Evolutionary conservation across 108 stramenopile genomes (phyloP), one percentile per base, ranked within the genome.

Genomic region (Cyclostephanos tholiformis): DNA sequence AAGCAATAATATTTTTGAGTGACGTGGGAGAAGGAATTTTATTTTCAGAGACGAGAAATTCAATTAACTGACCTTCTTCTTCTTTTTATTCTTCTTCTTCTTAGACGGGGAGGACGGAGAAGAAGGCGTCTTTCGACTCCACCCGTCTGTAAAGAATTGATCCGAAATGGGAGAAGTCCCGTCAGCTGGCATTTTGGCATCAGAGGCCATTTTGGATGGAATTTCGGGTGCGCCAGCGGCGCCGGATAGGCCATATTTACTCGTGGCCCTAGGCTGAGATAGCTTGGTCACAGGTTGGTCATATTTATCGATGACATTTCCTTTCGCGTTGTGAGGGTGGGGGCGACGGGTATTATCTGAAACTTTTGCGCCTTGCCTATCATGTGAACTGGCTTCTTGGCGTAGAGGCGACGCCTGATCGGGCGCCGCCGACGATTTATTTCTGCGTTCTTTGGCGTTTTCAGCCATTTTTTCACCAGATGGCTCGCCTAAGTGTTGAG

Each of bases 11-110:
- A 25, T 39, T 25, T 29, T 19, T 8, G 48, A 61, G 32, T 29
- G 48, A 49, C 26, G 46, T 48, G 55, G 10, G 13, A 36, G 20
- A 53, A 3, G 36, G 27, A 10, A 52, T 25, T 25, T 22, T 39
- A 6, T 32, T 16, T 19, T 20, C 46, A 46, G 52, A 7, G 25
- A 32, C 27, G 43, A 44, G 51, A 60, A 25, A 25, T 5, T 39
- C 6, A 39, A 46, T 3, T 0, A 64, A 65, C 75, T 48, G 3
- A 76, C 75, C 75, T 76, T 76, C 41, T 76, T 76, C 62, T 73
- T 73, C 35, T 69, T 76, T 29, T 76, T 76, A 50, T 64, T 69
- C 50, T 76, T 76, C 29, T 67, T 57, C 65, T 76, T 76, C 52
- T 69, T 76, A 7, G 68, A 36, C 22, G 38, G 51, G 23, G 62